Percentiles rank a stretch among this genome's conserved stretches.
These are phyloP conservation scores for Epichloe scottii DNA, from an alignment of 2,329 filamentous ascomycete genomes.

Conservation along the genomic window DNA sequence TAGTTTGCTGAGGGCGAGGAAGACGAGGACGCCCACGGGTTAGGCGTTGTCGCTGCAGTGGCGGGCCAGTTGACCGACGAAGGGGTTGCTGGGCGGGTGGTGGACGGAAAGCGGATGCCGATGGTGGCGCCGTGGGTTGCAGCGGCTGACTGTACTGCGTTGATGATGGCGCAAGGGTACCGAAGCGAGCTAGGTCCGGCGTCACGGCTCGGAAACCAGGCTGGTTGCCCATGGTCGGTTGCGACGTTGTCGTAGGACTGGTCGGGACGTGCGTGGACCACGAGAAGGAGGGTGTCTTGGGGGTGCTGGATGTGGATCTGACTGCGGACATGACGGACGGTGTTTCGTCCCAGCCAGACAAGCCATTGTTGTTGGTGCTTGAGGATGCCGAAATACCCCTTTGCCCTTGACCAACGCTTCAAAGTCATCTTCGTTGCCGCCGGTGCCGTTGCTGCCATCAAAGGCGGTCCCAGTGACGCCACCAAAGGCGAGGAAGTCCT, in stretches of 20 bases:
- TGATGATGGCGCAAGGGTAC: conserved; percentile 41
- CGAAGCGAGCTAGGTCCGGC: conserved; percentile 43
- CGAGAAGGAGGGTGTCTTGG: conserved; percentile 41
- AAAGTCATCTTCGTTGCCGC: conserved; percentile 60
- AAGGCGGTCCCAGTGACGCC: conserved; percentile 49
- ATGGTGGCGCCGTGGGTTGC: conserved; percentile 27
- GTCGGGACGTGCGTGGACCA: conserved; percentile 49
- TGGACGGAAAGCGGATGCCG: conserved; percentile 17
- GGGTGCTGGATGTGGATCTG: conserved; percentile 23
- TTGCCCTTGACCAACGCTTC: conserved; percentile 76
- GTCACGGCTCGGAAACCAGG: conserved; percentile 42
- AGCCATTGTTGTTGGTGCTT: conserved; percentile 30
- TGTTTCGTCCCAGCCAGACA: conserved; percentile 36
- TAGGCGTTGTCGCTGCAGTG: conserved; percentile 25
- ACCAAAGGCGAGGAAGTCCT: conserved; percentile 62
- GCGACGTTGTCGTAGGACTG: conserved; percentile 18
- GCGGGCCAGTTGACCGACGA: conserved; percentile 41
- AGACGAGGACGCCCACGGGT: conserved; percentile 33
- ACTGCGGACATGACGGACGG: conserved; percentile 21
- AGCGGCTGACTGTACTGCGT: conserved; percentile 53
- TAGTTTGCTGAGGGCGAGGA: conserved; percentile 3
- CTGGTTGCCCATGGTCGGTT: conserved; percentile 13
- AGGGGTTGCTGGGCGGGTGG: conserved; percentile 9
- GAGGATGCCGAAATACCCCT: conserved; percentile 19
- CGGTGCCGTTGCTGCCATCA: conserved; percentile 29